Base-by-base conservation (phyloP, 75 land plant species). In the Cunninghamia lanceolata region DNA sequence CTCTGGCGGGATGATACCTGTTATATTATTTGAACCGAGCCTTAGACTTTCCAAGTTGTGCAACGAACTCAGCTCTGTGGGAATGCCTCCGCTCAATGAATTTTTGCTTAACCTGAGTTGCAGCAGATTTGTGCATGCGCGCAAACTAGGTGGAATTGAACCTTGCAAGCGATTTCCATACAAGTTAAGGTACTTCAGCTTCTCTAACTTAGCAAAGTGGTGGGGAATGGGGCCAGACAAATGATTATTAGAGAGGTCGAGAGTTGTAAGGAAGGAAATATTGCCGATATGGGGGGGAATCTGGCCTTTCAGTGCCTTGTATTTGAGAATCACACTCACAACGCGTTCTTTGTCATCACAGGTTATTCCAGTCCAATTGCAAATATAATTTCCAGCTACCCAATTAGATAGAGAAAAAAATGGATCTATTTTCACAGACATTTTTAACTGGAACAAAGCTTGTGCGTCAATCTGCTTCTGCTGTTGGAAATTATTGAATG, bases 61-160 rank as follows among this genome's bases (percentile, higher is more conserved):
- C 42, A 87, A 71, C 8, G 75, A 53, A 11, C 83, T 39, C 36
- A 90, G 47, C 50, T 39, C 40, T 9, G 80, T 19, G 0, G 87
- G 80, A 38, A 90, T 86, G 63, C 53, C 9, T 36, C 85, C 87
- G 0, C 85, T 79, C 34, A 90, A 43, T 52, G 54, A 36, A 63
- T 86, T 86, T 32, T 10, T 38, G 8, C 19, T 30, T 35, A 89
- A 84, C n/a, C 56, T 25, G 47, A 90, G 80, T 9, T 43, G 53
- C 52, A 17, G 28, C 19, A 89, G 84, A 17, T 45, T 2, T 0
- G 89, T 87, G 81, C 95, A 89, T 2, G 2, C 16, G 16, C 95
- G 94, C 32, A 96, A 85, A 85, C 89, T 90, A 25, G 85, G 30
- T 19, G 99, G 99, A 54, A 97, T 92, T 14, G 86, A 77, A 53